Evolutionary conservation across 345 rosid genomes (phyloP), one percentile per base, ranked within the genome.

Genomic region (Clausena lansium): DNA sequence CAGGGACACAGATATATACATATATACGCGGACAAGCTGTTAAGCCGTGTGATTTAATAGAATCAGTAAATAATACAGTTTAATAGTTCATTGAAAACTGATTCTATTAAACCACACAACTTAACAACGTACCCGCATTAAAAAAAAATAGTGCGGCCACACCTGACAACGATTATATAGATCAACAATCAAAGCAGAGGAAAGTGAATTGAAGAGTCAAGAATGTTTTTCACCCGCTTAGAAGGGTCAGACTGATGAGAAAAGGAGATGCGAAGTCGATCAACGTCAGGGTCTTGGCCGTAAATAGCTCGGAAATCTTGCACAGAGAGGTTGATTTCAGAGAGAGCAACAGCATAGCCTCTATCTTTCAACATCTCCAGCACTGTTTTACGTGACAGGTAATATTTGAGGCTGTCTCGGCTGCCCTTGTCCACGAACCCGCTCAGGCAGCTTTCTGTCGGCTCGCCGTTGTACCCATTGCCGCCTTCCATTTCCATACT

Each of bases 321-420:
- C 22, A 95, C 88, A n/a, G 98, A 85, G 64, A 87, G 86, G 61
- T 83, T 76, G 73, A 90, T 86, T 60, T 93, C 98, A n/a, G 93
- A 82, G 80, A 15, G 9, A 72, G 95, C 81, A 19, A 90, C 88
- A 25, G 84, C 82, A 63, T 88, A 95, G 67, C 98, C 98, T 81
- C 98, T 85, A 76, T 95, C 98, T 50, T 77, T 83, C 41, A 95
- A 85, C 98, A 95, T 95, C 90, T 91, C 97, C 66, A 95, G 83
- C 7, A 85, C 87, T n/a, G 92, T 92, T 70, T 84, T 84, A 7
- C 97, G 85, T 0, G 98, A 82, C 19, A 93, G 89, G 79, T 80
- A 93, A 86, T 87, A 92, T 71, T 92, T 84, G 81, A 86, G 98
- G 78, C 89, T 86, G 76, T 91, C 98, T n/a, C 65, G 73, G 82